Conservation (phyloP, 139 green algal species). For the Desmodesmus armatus region DNA sequence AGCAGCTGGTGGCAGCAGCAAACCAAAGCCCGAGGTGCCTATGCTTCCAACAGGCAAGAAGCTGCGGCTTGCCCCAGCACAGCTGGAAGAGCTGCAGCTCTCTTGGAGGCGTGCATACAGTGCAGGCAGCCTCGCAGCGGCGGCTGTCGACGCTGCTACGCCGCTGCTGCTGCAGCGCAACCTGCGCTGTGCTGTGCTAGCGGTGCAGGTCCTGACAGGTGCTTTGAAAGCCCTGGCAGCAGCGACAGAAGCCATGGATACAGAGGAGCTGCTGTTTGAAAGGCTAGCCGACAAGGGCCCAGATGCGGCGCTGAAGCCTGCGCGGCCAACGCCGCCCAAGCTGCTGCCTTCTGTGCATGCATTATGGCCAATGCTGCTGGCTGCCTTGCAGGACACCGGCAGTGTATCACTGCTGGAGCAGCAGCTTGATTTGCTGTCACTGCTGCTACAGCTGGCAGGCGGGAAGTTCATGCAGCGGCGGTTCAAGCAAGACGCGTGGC, state of each 20-base stretch:
- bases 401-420: slow-evolving; percentile 60
- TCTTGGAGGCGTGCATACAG: slow-evolving; percentile 56
- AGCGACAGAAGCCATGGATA: slow-evolving; percentile 46
- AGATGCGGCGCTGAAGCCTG: slow-evolving; percentile 46
- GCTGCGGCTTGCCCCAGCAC: slow-evolving; percentile 40
- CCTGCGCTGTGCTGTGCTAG: slow-evolving; percentile 18
- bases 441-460: slow-evolving; percentile 49
- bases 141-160: slow-evolving; percentile 63
- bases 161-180: slow-evolving; percentile 66
- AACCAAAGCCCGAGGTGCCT: background rate
- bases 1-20: background rate
- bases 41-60: slow-evolving; percentile 2
- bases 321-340: slow-evolving; percentile 62
- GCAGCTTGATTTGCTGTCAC: slow-evolving; percentile 43
- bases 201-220: slow-evolving; percentile 7
- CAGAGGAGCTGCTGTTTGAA: slow-evolving; percentile 52
- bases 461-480: slow-evolving; percentile 70
- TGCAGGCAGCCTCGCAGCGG: slow-evolving; percentile 62
- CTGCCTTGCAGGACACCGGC: slow-evolving; percentile 64
- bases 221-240: slow-evolving; percentile 63
- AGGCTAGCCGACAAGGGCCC: slow-evolving; percentile 24
- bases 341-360: slow-evolving; percentile 80
- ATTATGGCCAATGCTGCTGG: slow-evolving; percentile 71
- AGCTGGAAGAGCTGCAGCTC: slow-evolving; percentile 55
- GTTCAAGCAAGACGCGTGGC: slow-evolving; percentile 71